Base-by-base conservation (phyloP, 805 yeast genomes). In the Debaryomyces prosopidis region DNA sequence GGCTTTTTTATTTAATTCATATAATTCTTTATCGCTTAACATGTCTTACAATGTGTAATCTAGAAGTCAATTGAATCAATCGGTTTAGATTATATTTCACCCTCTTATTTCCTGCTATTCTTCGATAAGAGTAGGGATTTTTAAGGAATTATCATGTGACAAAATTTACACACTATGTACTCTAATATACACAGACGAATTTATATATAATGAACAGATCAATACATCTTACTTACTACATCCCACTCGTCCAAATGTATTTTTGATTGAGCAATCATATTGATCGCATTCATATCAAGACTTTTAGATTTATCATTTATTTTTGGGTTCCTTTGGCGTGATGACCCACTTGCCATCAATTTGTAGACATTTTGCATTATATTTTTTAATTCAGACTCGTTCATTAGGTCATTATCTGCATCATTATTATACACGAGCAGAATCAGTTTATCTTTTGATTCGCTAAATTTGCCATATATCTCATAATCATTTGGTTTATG, bases 1-100 rank as follows among this genome's bases (percentile, higher is more conserved):
- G 39, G 98, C 97, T 66, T 82, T 82, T 67, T 89, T 89, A 79
- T 91, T 91, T 63, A 91, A 75, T 57, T 89, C 96, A 65, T 68
- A 82, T 71, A 69, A 61, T 58, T 64, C 76, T 59, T 69, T 59
- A 57, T 66, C 71, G 28, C 73, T 63, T 56, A 72, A 67, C 71
- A 69, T 68, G 49, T 39, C 52, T 12, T 14, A 27, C 16, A 30
- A 6, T 30, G 33, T n/a, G 16, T 12, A 30, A 30, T 30, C 14
- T 30, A 30, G 19, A 11, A 20, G 6, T 37, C 27, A 37, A 15
- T 14, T 12, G 19, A 37, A 37, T 37, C n/a, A 35, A 19, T 19
- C 26, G 38, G 3, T 35, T n/a, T n/a, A 15, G n/a, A 35, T 17
- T 35, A 19, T 18, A 17, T 8, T 12, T 14, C 16, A 8, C 16